Evolutionary conservation across 164 flowering plant genomes (phyloP), one percentile per base, ranked within the genome.

Genomic region (Dillenia turbinata): DNA sequence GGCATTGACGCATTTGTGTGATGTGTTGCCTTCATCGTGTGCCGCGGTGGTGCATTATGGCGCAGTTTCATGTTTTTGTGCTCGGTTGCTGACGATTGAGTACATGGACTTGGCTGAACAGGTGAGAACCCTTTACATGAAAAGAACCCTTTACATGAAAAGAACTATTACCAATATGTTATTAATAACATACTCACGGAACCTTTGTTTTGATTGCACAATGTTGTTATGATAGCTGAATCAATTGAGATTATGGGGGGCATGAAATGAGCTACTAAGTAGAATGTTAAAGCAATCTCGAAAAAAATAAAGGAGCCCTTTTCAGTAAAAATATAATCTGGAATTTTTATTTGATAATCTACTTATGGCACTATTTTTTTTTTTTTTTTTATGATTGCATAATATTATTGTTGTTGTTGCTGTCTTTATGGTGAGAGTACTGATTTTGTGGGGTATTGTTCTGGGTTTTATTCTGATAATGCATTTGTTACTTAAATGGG

Each of bases 61-160:
- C 17, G 97, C 98, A 0, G 91, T 92, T 64, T 67, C 90, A 0
- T 90, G 96, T 71, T 90, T 95, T 63, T 85, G 88, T 66, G 98
- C 96, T 0, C 74, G 97, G 60, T 66, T 95, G 77, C 83, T 95
- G 11, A 95, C 99, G 0, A 95, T 92, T 50, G 99, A 95, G 79
- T 92, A 95, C 74, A 95, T 95, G 99, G 99, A 95, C 73, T 78
- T 95, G 77, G 99, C 99, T 44, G 97, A 95, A 63, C 99, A 95
- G 99, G 99, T 90, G 56, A 55, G 66, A 5, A 12, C 44, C 14
- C n/a, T 15, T 17, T 67, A 48, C 24, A 43, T 57, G 11, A 10
- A 19, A 6, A 15, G 57, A 17, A 17, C 10, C 14, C n/a, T 15
- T 17, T 67, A 48, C 24, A 43, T 57, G 11, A 10, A 19, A 6